Evolutionary conservation across 2,329 filamentous ascomycete genomes (phyloP), one percentile per base, ranked within the genome.

Genomic region (Onygenales sp.): DNA sequence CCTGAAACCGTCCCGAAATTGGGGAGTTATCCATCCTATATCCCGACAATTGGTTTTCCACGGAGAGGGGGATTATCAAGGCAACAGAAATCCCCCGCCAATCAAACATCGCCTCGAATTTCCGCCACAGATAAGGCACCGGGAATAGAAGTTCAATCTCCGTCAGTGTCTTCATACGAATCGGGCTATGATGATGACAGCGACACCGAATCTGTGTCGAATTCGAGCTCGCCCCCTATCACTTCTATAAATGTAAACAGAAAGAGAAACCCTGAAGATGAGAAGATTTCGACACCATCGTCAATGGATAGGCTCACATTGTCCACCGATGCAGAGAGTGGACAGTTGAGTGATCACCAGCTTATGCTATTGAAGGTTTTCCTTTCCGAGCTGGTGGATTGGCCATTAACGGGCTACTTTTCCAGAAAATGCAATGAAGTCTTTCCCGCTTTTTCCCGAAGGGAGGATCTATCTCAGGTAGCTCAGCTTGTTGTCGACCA

Each of bases 401-500:
- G 69, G 66, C 64, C 65, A 32, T 64, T 73, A 45, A 61, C 64
- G 5, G 71, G 70, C 10, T 69, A 68, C 53, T 72, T 73, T 51
- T 69, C 70, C 36, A 53, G 67, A 13, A 60, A 63, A 17, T 63
- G 69, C 44, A 67, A 59, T 32, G 61, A 63, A 17, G 54, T 66
- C 44, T 57, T 61, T 3, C 67, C 71, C 5, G 61, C 64, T 5
- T 63, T 72, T 33, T 53, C 61, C 36, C 61, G 64, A 43, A 67
- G 61, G 44, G 71, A 72, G 46, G 62, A 65, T 41, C 64, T 69
- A 32, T 63, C 72, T 36, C 63, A 69, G 51, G 58, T 72, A 45
- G 70, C 69, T 11, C 71, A 74, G 53, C 55, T 74, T 7, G 54
- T 73, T 21, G 69, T 70, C 21, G 71, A 73, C 44, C 71, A 73